Conservation (phyloP, 2,329 filamentous ascomycete species). For the Penicillium sp. region DNA sequence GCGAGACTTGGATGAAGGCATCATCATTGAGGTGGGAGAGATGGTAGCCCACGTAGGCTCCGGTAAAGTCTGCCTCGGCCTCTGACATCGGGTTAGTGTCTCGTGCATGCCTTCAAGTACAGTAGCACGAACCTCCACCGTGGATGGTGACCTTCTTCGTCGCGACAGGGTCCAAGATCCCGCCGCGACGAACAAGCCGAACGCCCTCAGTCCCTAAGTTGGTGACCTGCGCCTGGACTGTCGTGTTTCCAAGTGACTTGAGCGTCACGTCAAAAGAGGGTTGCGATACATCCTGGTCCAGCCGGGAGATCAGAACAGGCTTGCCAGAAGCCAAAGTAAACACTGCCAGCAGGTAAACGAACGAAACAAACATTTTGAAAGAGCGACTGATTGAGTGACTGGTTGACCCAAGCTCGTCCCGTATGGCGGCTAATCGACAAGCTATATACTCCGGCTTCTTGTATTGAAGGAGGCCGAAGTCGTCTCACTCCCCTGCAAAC, state of each 20-base stretch:
- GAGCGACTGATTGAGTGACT: background rate
- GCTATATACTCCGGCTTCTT: background rate
- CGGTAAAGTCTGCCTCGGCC: slow-evolving; percentile 12
- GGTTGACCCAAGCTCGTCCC: background rate
- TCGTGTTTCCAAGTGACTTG: slow-evolving; percentile 16
- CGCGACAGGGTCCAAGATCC: slow-evolving; percentile 18
- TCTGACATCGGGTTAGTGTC: background rate
- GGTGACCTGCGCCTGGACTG: slow-evolving; percentile 17
- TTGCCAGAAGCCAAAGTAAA: slow-evolving; percentile 24
- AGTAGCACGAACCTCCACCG: slow-evolving; percentile 8
- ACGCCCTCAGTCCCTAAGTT: slow-evolving; percentile 14
- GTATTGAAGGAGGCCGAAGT: too few relatives aligned
- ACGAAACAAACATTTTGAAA: slow-evolving; percentile 2
- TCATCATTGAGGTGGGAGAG: slow-evolving; percentile 15
- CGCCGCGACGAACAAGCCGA: slow-evolving; percentile 19
- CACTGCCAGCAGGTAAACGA: slow-evolving; percentile 15
- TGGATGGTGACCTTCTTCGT: slow-evolving; percentile 19
- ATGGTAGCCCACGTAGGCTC: slow-evolving; percentile 17
- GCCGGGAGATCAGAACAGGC: slow-evolving; percentile 20
- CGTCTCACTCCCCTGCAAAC: background rate
- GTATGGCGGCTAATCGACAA: background rate
- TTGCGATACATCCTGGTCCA: slow-evolving; percentile 15
- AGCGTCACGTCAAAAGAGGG: slow-evolving; percentile 17
- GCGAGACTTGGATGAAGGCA: slow-evolving; percentile 17
- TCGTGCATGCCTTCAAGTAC: background rate